These are phyloP conservation scores for Jacaranda mimosifolia DNA, from an alignment of 257 asterid species.

Conservation along the genomic window DNA sequence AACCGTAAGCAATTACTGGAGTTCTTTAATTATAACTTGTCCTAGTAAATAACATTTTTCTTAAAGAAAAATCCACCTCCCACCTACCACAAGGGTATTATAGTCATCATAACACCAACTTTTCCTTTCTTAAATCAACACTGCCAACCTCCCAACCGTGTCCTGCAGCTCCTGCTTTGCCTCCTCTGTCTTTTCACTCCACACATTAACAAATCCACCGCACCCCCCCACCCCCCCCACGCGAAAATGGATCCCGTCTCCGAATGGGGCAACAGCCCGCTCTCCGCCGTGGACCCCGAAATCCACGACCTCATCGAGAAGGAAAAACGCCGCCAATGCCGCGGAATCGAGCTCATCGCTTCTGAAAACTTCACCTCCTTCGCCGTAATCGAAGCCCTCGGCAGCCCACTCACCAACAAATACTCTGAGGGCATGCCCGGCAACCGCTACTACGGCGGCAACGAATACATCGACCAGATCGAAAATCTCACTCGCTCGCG, in stretches of 20 bases:
- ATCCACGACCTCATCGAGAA: constrained; percentile 69
- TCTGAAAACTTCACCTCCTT: constrained; percentile 89
- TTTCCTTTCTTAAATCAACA: background rate
- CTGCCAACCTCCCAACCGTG: background rate
- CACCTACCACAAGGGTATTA: too few relatives aligned
- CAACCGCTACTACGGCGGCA: constrained; percentile 70
- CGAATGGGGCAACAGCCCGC: constrained; percentile 65
- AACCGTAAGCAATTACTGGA: too few relatives aligned
- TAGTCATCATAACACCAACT: too few relatives aligned
- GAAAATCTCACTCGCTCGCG: constrained; percentile 71
- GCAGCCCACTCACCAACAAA: constrained; percentile 68
- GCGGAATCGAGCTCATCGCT: constrained; percentile 75
- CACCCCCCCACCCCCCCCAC: background rate
- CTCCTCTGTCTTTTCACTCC: background rate
- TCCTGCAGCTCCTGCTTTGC: too few relatives aligned
- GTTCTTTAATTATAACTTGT: too few relatives aligned
- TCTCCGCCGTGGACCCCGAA: constrained; percentile 58
- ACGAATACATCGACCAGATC: constrained; percentile 69
- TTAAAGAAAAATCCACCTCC: too few relatives aligned
- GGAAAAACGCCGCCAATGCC: constrained; percentile 76
- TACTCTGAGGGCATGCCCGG: constrained; percentile 77
- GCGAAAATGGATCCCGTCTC: constrained; percentile 58
- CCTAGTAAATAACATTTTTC: too few relatives aligned
- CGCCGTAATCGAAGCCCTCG: constrained; percentile 73
- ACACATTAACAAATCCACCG: too few relatives aligned